A percentile compares a stretch with the other conserved stretches of the same genome.
phyloP scores from a whole-genome alignment of 2,329 filamentous ascomycete genomes.

The Aspergillus quadrilineatus region DNA sequence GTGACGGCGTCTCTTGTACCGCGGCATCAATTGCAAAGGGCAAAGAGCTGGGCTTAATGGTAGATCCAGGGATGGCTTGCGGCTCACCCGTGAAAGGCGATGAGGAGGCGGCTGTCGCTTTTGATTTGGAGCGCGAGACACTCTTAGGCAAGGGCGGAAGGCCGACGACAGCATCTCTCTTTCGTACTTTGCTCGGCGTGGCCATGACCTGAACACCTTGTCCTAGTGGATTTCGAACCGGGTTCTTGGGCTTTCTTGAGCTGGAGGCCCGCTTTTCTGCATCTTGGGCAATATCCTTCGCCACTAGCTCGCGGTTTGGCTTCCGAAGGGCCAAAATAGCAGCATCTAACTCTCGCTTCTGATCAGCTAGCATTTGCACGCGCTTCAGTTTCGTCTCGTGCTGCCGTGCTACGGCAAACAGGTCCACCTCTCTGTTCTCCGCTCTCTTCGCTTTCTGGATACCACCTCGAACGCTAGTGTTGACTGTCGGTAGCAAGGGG shows the following conservation, averaged over 20 bases:
- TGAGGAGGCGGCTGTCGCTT: constrained; percentile 14
- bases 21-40: constrained; percentile 19
- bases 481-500: constrained; percentile 35
- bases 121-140: constrained; percentile 27
- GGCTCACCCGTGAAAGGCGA: constrained; percentile 31
- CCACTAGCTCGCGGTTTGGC: constrained; percentile 48
- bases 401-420: constrained; percentile 45
- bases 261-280: constrained; percentile 38
- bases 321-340: constrained; percentile 49
- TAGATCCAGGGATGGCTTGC: constrained; percentile 34
- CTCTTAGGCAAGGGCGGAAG: constrained; percentile 30
- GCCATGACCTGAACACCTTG: constrained; percentile 51
- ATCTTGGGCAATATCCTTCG: constrained; percentile 47
- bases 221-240: constrained; percentile 41
- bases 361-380: constrained; percentile 46
- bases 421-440: constrained; percentile 51
- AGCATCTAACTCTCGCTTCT: constrained; percentile 50
- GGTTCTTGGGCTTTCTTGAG: constrained; percentile 42
- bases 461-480: constrained; percentile 41
- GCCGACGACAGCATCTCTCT: constrained; percentile 30
- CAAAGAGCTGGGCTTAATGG: constrained; percentile 28
- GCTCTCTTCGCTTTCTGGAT: constrained; percentile 47
- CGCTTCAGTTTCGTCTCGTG: constrained; percentile 49
- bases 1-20: constrained; percentile 44
- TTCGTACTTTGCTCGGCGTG: constrained; percentile 44